Base-by-base conservation (phyloP, 257 asterid genomes). In the Solanum medicagineum region DNA sequence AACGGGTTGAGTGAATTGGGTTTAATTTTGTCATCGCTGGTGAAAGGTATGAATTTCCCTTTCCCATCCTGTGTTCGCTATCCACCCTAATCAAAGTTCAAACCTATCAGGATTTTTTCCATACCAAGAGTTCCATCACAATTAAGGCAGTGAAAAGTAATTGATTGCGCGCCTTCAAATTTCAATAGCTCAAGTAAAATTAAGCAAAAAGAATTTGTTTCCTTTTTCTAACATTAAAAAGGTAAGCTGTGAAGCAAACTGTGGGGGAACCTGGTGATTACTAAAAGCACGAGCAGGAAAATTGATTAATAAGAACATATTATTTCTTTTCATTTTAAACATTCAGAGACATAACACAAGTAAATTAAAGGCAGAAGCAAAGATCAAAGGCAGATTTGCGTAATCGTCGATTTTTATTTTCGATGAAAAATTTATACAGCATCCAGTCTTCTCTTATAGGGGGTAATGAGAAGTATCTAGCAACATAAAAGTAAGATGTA, bases 401-500 rank as follows among this genome's bases (percentile, higher is more conserved):
- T 24, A 24, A 75, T 12, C 6, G 15, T 16, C 9, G 57, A 2
- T 70, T 70, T 36, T 84, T 73, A 44, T 40, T 45, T 11, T 42
- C 75, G 49, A 60, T 26, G 42, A 47, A 85, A 40, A 68, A 40
- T 57, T 60, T 84, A 59, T 73, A 85, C 87, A 85, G 77, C 63
- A 45, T 16, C 16, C 42, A 26, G 81, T 49, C 81, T 75, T 75
- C 81, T 75, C 62, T 75, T 47, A 9, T 49, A 75, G 44, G 14
- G 14, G 63, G 24, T 51, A 77, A 51, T 24, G 63, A 77, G 83
- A 77, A 77, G 83, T 77, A 77, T 77, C 49, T 65, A 26, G 73
- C 73, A 24, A 65, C 81, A 77, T 77, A 51, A 51, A 15, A 77
- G 83, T 3, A 77, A 26, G 83, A 77, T 77, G 88, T 86, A 86